These are phyloP conservation scores for Cladosporium cucumerinum DNA, from an alignment of 2,329 filamentous ascomycete species.

Conservation along the genomic window DNA sequence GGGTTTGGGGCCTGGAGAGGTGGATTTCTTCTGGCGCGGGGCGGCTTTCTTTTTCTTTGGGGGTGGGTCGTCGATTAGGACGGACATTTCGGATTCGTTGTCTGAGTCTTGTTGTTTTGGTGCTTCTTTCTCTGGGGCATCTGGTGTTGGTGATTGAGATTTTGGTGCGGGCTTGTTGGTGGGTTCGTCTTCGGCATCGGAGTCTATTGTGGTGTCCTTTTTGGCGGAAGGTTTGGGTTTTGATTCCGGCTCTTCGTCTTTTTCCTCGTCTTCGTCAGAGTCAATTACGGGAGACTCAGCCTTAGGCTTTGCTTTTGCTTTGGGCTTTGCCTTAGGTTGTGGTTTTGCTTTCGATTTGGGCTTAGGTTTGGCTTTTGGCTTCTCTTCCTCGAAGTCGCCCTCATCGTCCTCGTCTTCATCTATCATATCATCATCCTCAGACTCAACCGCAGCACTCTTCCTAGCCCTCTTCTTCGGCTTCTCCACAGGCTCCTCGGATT, in stretches of 20 bases:
- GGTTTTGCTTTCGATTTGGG: constrained; percentile 7
- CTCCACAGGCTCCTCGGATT: constrained; percentile 27
- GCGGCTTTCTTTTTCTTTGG: constrained; percentile 51
- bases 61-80: constrained; percentile 73
- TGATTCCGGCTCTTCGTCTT: constrained; percentile 20
- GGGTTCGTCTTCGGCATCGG: constrained; percentile 18
- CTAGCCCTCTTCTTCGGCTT: constrained; percentile 28
- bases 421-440: constrained; percentile 6
- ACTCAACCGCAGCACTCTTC: constrained; percentile 16
- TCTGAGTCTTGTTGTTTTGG: constrained; percentile 18
- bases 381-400: constrained; percentile 10
- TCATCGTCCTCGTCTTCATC: neutral
- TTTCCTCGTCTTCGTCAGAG: constrained; percentile 19
- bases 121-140: constrained; percentile 4
- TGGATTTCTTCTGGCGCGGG: constrained; percentile 38
- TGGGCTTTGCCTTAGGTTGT: constrained; percentile 18
- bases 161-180: neutral
- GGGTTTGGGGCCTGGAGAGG: constrained; percentile 42
- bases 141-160: neutral
- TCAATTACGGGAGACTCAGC: neutral
- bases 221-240: constrained; percentile 12
- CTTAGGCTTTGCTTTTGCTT: constrained; percentile 2
- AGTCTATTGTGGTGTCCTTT: neutral
- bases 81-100: constrained; percentile 63
- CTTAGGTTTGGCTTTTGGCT: constrained; percentile 16